Conservation (phyloP, 768 basidiomycete genomes). For the Leccinellum albellum region DNA sequence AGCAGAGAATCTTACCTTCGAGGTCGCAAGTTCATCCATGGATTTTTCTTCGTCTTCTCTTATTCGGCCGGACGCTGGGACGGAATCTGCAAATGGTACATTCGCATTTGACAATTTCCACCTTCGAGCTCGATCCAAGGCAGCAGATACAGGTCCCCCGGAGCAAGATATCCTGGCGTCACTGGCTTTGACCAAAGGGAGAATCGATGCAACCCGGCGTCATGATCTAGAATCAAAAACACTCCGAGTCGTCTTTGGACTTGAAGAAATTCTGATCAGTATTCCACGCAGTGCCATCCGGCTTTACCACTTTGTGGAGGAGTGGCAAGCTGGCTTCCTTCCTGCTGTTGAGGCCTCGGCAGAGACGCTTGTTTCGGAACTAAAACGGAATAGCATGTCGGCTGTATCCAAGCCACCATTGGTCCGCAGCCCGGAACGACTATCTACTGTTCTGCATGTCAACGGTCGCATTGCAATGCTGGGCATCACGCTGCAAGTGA, state of each 20-base stretch:
- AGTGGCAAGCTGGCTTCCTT: slow-evolving; percentile 79
- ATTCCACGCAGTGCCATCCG: slow-evolving; percentile 81
- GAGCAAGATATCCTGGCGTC: slow-evolving; percentile 62
- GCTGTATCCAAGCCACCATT: slow-evolving; percentile 31
- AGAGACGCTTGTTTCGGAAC: slow-evolving; percentile 61
- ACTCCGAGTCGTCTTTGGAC: slow-evolving; percentile 42
- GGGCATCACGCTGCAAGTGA: slow-evolving; percentile 69
- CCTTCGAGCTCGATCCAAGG: slow-evolving; percentile 53
- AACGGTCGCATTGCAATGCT: slow-evolving; percentile 50
- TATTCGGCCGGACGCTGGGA: slow-evolving; percentile 11
- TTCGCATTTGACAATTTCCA: slow-evolving; percentile 49
- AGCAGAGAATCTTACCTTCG: slow-evolving; percentile 67
- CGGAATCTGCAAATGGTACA: slow-evolving; percentile 46
- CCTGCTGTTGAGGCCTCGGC: slow-evolving; percentile 69
- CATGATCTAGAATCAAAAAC: slow-evolving; percentile 41
- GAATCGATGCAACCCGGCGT: slow-evolving; percentile 43
- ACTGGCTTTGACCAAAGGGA: slow-evolving; percentile 45
- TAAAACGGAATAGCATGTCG: slow-evolving; percentile 42
- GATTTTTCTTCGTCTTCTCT: slow-evolving; percentile 22
- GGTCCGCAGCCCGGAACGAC: slow-evolving; percentile 9
- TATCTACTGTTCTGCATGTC: slow-evolving; percentile 38
- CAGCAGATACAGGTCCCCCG: slow-evolving; percentile 35
- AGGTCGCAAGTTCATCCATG: slow-evolving; percentile 43
- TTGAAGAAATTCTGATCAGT: slow-evolving; percentile 47
- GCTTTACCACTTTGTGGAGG: slow-evolving; percentile 72